Evolutionary conservation across 2,329 filamentous ascomycete species (phyloP).

Genomic region (Fusarium foetens): DNA sequence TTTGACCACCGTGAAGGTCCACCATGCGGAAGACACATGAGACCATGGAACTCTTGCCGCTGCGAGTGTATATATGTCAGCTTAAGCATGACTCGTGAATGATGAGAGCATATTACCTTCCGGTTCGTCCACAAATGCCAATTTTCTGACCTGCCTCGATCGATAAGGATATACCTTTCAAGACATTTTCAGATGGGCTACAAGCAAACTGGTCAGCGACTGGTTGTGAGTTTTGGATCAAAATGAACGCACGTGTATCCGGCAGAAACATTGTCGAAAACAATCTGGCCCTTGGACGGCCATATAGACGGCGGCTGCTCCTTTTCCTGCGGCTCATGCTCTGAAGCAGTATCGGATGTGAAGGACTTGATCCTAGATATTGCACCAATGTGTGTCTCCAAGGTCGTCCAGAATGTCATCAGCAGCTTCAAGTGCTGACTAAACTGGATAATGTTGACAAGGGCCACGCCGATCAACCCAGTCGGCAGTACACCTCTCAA

Average conservation of each 20-base stretch:
- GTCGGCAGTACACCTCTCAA: constrained; percentile 18
- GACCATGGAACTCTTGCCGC: constrained; percentile 60
- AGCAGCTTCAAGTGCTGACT: constrained; percentile 45
- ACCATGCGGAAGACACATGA: constrained; percentile 55
- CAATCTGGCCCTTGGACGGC: constrained; percentile 83
- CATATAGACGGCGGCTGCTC: constrained; percentile 72
- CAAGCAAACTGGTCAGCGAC: fast-evolving
- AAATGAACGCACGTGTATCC: constrained; percentile 10
- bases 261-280: constrained; percentile 70
- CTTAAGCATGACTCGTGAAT: fast-evolving
- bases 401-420: constrained; percentile 46
- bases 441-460: constrained; percentile 45
- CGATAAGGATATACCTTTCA: constrained; percentile 11
- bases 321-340: constrained; percentile 28
- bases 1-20: constrained; percentile 54
- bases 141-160: constrained; percentile 32
- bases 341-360: constrained; percentile 14
- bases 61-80: not conserved
- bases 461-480: constrained; percentile 40
- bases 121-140: constrained; percentile 34
- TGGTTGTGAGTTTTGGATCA: fast-evolving
- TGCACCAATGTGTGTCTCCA: constrained; percentile 46
- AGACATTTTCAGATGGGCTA: constrained; percentile 9
- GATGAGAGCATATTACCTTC: constrained; percentile 8
- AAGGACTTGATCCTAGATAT: constrained; percentile 41